Conservation (phyloP, 2,329 filamentous ascomycete genomes). For the Aspergillus neoniger region DNA sequence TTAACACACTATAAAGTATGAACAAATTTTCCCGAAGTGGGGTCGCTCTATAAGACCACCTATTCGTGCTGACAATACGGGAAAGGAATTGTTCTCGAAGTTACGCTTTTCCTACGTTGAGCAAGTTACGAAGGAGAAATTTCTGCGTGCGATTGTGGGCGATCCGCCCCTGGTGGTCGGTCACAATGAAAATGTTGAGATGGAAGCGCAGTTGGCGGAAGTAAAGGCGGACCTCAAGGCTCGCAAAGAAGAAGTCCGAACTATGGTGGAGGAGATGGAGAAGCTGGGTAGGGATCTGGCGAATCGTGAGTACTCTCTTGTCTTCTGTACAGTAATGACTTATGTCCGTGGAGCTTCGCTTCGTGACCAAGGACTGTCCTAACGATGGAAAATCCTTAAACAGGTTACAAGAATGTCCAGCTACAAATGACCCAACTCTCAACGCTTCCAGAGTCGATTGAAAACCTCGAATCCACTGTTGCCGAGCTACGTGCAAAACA, state of each 20-base stretch:
- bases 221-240: constrained; percentile 75
- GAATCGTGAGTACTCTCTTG: constrained; percentile 43
- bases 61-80: constrained; percentile 6
- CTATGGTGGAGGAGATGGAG: constrained; percentile 73
- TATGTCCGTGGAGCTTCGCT: not conserved
- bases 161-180: constrained; percentile 85
- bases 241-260: constrained; percentile 75
- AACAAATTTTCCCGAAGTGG: not conserved
- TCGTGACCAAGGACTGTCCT: not conserved
- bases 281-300: constrained; percentile 67
- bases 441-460: constrained; percentile 55
- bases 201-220: constrained; percentile 69
- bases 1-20: constrained; percentile 77
- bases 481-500: constrained; percentile 54
- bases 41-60: not conserved
- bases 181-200: constrained; percentile 74
- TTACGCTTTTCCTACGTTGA: constrained; percentile 96
- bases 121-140: constrained; percentile 98
- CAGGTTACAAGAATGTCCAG: constrained; percentile 58
- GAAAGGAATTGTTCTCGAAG: constrained; percentile 84
- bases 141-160: constrained; percentile 87
- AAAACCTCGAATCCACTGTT: constrained; percentile 54
- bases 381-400: not conserved
- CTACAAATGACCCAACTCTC: constrained; percentile 55
- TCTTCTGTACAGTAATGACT: not conserved